Conservation (phyloP, 805 yeast species). For the Starmerella davenportii region DNA sequence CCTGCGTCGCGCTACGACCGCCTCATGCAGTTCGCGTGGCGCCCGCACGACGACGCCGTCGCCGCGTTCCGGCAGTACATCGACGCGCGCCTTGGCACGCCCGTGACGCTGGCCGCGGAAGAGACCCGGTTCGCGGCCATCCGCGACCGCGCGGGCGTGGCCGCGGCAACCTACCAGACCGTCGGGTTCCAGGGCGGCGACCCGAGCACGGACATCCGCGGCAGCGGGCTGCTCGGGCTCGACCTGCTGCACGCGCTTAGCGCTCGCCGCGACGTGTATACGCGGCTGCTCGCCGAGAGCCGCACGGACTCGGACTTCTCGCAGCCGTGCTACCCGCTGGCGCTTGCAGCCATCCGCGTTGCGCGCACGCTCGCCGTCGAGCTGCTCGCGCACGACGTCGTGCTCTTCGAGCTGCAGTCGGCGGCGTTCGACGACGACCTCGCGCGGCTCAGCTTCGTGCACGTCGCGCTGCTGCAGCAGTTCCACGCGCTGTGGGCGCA, state of each 20-base stretch:
- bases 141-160: background rate
- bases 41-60: constrained; percentile 1
- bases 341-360: constrained; percentile 22
- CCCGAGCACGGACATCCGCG: constrained; percentile 25
- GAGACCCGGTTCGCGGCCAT: background rate
- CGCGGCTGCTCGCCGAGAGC: background rate
- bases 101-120: background rate
- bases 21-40: constrained; percentile 6
- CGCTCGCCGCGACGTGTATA: background rate
- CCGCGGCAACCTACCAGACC: constrained; percentile 8
- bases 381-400: background rate
- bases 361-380: background rate
- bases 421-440: background rate
- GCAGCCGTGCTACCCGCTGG: constrained; percentile 22
- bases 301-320: background rate
- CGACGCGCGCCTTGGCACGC: constrained; percentile 1
- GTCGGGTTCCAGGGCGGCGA: constrained; percentile 26
- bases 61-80: constrained; percentile 1
- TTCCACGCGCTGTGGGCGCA: constrained; percentile 19
- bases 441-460: constrained; percentile 8
- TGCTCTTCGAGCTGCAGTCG: background rate
- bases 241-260: constrained; percentile 16
- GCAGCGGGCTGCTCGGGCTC: constrained; percentile 21
- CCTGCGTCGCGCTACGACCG: constrained; percentile 4
- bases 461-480: constrained; percentile 9